phyloP scores from a whole-genome alignment of 2,329 filamentous ascomycete genomes.

The Colletotrichum tanaceti region DNA sequence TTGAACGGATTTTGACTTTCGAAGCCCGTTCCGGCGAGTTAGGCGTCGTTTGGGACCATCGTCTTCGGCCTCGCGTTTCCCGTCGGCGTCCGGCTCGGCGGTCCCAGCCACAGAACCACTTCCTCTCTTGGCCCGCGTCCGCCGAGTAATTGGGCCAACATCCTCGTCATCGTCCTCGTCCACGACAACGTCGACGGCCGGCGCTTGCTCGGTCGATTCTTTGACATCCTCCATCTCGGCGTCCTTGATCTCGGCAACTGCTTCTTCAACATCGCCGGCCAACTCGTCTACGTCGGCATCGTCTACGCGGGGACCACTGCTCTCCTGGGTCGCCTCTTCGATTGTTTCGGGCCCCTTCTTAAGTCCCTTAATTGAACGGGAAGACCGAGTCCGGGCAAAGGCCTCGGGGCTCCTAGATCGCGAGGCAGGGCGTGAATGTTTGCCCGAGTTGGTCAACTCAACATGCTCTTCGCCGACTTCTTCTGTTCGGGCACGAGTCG shows the following conservation, averaged over 20 bases:
- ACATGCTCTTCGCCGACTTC: constrained; percentile 66
- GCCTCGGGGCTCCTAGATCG: constrained; percentile 67
- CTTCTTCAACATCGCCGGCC: constrained; percentile 48
- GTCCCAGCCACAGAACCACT: constrained; percentile 46
- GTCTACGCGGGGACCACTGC: constrained; percentile 51
- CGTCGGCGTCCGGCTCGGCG: constrained; percentile 46
- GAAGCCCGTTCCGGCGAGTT: constrained; percentile 57
- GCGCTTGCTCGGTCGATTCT: constrained; percentile 48
- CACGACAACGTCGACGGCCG: constrained; percentile 46
- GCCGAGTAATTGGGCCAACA: constrained; percentile 61
- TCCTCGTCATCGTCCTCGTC: constrained; percentile 61
- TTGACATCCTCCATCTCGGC: constrained; percentile 44
- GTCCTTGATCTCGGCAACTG: constrained; percentile 45
- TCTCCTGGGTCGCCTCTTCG: constrained; percentile 66
- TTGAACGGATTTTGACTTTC: constrained; percentile 60
- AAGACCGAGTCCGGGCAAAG: constrained; percentile 56
- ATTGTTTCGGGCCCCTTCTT: constrained; percentile 62
- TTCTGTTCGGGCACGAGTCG: constrained; percentile 65
- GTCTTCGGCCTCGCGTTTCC: constrained; percentile 44
- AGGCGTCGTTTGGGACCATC: constrained; percentile 58
- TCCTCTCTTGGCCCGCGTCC: constrained; percentile 55
- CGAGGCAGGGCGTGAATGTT: constrained; percentile 62
- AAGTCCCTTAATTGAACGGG: constrained; percentile 63
- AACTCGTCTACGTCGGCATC: constrained; percentile 55
- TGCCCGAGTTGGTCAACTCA: constrained; percentile 71